Evolutionary conservation across 139 green algal genomes (phyloP), one percentile per base, ranked within the genome.

Genomic region (Chlorella sp.): DNA sequence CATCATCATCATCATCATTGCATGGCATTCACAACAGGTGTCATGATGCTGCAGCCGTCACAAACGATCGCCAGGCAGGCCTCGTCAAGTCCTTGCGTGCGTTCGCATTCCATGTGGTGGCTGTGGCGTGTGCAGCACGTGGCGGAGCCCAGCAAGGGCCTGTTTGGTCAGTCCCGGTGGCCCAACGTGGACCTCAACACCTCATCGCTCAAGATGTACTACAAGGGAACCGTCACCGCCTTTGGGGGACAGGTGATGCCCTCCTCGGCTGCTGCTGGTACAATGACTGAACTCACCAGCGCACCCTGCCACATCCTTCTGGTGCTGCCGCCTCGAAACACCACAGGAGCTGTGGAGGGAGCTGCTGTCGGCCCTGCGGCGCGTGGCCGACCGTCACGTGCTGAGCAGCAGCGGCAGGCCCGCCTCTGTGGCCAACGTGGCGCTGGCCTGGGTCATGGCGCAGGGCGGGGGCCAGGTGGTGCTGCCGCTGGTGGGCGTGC

Each of bases 141-240:
- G 2, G 75, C 78, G 69, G 62, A 74, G 50, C 77, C 80, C 10
- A 77, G 70, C 30, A 64, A 49, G 20, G 80, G 80, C 0, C 63
- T 87, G 49, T 80, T 88, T 65, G 80, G 80, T 68, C 55, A 63
- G 71, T 24, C 51, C 32, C 65, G 70, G 60, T 83, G 78, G 30
- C 35, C 49, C 0, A 50, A 69, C 24, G 77, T 89, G 34, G 84
- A 89, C 59, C 81, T 87, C 24, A 88, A 86, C 79, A 87, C 81
- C 29, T 80, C 71, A 65, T 81, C 62, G 17, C 65, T 86, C 14
- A 89, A 89, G 72, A 87, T 89, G 84, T 89, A 89, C 74, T 86
- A 71, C 76, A 62, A 65, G 22, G n/a, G n/a, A n/a, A 55, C 76
- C 4, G 62, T 26, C 17, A 78, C 76, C 35, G 55, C 76, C 74